Conservation (phyloP, 169 alveolate genomes). For the Plasmodium reichenowi region DNA sequence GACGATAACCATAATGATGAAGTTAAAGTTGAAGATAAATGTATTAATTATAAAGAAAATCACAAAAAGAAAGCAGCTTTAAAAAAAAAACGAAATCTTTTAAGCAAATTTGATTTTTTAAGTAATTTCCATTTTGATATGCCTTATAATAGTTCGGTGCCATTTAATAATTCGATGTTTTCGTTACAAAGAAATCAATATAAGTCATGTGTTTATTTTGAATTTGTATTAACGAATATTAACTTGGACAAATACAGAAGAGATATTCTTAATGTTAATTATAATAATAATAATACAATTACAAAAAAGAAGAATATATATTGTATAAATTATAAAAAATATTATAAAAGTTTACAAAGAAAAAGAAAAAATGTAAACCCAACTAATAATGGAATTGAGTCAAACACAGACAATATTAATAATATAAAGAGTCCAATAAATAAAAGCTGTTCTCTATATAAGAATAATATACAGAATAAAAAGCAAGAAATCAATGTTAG, state of each 20-base stretch:
- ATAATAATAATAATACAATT: conserved; percentile 42
- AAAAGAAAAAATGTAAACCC: not conserved
- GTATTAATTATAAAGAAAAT: conserved; percentile 15
- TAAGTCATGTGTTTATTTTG: conserved; percentile 34
- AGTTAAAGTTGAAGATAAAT: not conserved
- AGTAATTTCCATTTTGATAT: conserved; percentile 30
- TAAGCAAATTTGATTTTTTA: conserved; percentile 26
- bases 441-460: no score
- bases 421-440: not conserved
- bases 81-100: conserved; percentile 30
- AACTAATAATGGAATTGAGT: not conserved
- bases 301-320: conserved; percentile 18
- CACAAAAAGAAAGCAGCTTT: not conserved
- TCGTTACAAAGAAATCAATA: conserved; percentile 63
- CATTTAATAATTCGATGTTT: conserved; percentile 61
- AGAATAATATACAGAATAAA: not conserved
- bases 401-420: not conserved
- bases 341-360: conserved; percentile 8
- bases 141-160: conserved; percentile 25
- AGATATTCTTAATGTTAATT: conserved; percentile 54
- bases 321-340: conserved; percentile 53
- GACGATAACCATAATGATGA: no score
- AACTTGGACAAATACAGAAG: conserved; percentile 56
- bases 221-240: conserved; percentile 56
- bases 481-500: not conserved